Conservation (phyloP, 2,329 filamentous ascomycete genomes). For the Epicoccum nigrum region DNA sequence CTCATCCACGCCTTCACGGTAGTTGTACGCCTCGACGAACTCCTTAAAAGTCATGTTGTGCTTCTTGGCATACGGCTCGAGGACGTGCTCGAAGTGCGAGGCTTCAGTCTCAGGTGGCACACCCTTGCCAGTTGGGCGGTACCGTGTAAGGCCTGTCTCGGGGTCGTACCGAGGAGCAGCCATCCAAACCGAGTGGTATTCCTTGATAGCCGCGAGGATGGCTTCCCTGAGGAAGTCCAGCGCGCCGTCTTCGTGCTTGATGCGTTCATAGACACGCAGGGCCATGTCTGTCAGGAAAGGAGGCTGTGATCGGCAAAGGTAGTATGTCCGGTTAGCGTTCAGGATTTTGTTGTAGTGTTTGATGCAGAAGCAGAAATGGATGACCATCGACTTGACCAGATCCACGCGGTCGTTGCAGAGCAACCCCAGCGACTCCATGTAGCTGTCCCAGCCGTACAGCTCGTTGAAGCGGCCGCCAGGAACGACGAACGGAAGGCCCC, state of each 20-base stretch:
- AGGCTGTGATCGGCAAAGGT: constrained; percentile 90
- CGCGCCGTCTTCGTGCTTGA: constrained; percentile 81
- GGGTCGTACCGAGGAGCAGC: constrained; percentile 73
- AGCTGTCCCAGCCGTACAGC: constrained; percentile 98
- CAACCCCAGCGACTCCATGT: constrained; percentile 94
- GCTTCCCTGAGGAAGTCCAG: constrained; percentile 80
- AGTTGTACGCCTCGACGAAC: constrained; percentile 89
- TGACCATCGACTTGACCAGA: constrained; percentile 91
- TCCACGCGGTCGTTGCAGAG: constrained; percentile 84
- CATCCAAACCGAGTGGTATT: constrained; percentile 91
- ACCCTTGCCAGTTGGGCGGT: constrained; percentile 80
- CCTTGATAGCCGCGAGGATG: constrained; percentile 92
- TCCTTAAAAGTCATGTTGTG: constrained; percentile 80
- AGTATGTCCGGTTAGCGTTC: constrained; percentile 96
- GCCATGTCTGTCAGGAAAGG: constrained; percentile 98
- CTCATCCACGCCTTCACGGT: constrained; percentile 70
- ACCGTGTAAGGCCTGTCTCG: constrained; percentile 79
- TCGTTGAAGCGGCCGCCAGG: constrained; percentile 98
- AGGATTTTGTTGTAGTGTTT: constrained; percentile 98
- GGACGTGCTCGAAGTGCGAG: constrained; percentile 81
- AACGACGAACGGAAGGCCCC: constrained; percentile 92
- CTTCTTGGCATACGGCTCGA: constrained; percentile 83
- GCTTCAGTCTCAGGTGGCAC: constrained; percentile 93
- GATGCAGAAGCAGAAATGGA: constrained; percentile 98
- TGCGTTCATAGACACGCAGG: constrained; percentile 88